phyloP scores from a whole-genome alignment of 164 flowering plant genomes.

The Tetracentron sinense region DNA sequence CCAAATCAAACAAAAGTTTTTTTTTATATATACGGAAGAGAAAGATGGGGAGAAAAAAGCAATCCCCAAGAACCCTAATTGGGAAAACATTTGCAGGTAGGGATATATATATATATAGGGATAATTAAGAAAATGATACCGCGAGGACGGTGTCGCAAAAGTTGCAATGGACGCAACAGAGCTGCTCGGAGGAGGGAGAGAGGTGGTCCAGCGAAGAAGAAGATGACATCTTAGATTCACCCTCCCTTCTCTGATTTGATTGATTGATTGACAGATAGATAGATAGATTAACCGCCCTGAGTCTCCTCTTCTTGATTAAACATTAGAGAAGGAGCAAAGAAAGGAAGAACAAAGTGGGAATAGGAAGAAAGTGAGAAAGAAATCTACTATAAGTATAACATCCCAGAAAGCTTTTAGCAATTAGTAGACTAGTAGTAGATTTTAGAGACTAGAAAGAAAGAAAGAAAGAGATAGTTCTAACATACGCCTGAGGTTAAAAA shows the following conservation, averaged over 20 bases:
- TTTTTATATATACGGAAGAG: neutral
- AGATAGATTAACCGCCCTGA: constrained; percentile 10
- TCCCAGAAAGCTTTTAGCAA: neutral
- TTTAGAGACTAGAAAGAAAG: neutral
- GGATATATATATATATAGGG: neutral
- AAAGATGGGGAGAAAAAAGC: constrained; percentile 3
- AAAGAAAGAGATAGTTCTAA: neutral
- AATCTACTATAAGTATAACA: neutral
- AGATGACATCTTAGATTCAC: constrained; percentile 48
- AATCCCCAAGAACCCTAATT: constrained; percentile 3
- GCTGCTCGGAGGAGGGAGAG: constrained; percentile 22
- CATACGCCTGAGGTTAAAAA: neutral
- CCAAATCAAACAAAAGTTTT: neutral
- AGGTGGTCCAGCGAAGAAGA: constrained; percentile 61
- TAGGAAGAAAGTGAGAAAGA: constrained; percentile 12
- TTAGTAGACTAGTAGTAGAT: neutral
- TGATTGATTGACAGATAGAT: constrained; percentile 22
- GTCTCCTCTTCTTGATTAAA: neutral
- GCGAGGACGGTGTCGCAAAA: constrained; percentile 25
- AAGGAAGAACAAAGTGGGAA: neutral
- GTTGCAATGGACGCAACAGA: constrained; percentile 27
- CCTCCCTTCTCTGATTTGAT: constrained; percentile 7
- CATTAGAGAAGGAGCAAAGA: constrained; percentile 1
- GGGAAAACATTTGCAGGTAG: neutral
- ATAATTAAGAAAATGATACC: constrained; percentile 9